Base-by-base conservation (phyloP, 2,329 filamentous ascomycete species). In the Claviceps pusilla region DNA sequence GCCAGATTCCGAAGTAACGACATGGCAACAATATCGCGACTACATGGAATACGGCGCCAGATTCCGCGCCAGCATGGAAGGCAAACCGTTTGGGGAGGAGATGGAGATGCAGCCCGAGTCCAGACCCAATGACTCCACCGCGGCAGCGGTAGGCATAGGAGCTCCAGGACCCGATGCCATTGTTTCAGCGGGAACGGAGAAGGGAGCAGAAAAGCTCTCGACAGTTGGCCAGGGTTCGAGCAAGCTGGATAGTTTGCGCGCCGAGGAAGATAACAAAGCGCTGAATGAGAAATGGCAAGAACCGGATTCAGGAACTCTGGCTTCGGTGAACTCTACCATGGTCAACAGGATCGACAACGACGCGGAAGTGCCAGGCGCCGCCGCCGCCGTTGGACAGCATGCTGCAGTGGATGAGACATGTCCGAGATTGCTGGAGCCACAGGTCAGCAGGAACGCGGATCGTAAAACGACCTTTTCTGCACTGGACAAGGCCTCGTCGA, bases 1-100 rank as follows among this genome's bases (percentile, higher is more conserved):
- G 87, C 93, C 93, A 1, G 93, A 98, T 66, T 96, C 84, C 52
- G 89, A 96, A 64, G 93, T 95, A 31, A 84, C 82, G 59, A 91
- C 86, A 47, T 98, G 93, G 93, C 83, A 86, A 60, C 87, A 95
- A 59, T 98, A 98, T 69, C 85, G 87, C 58, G 86, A 94, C 60
- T 95, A 86, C 64, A 76, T 80, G 53, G 77, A 82, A 4, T 97
- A 96, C 66, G 77, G 78, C 19, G 82, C 86, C 60, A 80, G 83
- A 48, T 96, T 98, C 73, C 78, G 80, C 54, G 83, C 86, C 61
- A 78, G 72, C 64, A 79, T 80, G 75, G 75, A 75, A 50, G 72
- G 71, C 68, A 87, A 73, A 67, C 74, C 63, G 19, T 54, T 62
- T 61, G 72, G 60, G 66, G 79, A 75, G 31, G 70, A 84, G 66